A percentile compares a stretch with the other conserved stretches of the same genome.
Conservation (phyloP, 1,284 basidiomycete species). For the Moesziomyces globuligerus region DNA sequence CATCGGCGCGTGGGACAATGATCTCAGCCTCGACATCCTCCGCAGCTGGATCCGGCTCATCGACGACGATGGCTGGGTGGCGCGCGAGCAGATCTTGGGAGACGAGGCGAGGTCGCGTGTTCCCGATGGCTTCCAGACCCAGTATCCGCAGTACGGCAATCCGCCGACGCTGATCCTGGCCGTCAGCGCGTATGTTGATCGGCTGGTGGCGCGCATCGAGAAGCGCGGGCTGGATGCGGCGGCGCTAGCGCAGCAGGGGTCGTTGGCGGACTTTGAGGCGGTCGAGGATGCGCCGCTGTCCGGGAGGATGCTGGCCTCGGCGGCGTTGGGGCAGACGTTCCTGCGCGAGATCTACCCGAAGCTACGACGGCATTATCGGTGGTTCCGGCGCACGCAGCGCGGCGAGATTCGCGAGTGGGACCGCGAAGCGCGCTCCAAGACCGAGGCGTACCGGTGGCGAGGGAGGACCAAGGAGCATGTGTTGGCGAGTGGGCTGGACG, state of each 20-base stretch:
- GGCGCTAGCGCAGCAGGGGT: slow-evolving; percentile 17
- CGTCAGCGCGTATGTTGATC: slow-evolving; percentile 83
- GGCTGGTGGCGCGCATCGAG: slow-evolving; percentile 71
- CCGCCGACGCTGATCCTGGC: slow-evolving; percentile 92
- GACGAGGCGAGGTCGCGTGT: slow-evolving; percentile 84
- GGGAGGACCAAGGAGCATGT: slow-evolving; percentile 88
- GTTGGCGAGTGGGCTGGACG: slow-evolving; percentile 91
- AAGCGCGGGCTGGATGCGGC: slow-evolving; percentile 24
- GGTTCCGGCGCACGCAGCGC: slow-evolving; percentile 92
- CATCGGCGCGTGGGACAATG: slow-evolving; percentile 90
- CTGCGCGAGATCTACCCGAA: slow-evolving; percentile 82
- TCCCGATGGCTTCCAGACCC: slow-evolving; percentile 86
- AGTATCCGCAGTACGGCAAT: slow-evolving; percentile 91
- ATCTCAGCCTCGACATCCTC: slow-evolving; percentile 87
- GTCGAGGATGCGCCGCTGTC: slow-evolving; percentile 23
- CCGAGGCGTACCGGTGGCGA: slow-evolving; percentile 92
- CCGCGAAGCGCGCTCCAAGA: slow-evolving; percentile 80
- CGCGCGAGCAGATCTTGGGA: slow-evolving; percentile 91
- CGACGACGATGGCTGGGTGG: slow-evolving; percentile 93
- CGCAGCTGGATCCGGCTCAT: slow-evolving; percentile 88
- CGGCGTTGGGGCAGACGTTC: slow-evolving; percentile 74
- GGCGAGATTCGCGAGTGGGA: slow-evolving; percentile 86
- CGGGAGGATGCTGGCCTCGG: slow-evolving; percentile 34
- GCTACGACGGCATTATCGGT: slow-evolving; percentile 88
- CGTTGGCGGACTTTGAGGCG: slow-evolving; percentile 9